Percentiles rank a stretch among this genome's conserved stretches.
Evolutionary conservation across 352 stramenopile genomes (phyloP).

Genomic region (Aphanomyces stellatus): DNA sequence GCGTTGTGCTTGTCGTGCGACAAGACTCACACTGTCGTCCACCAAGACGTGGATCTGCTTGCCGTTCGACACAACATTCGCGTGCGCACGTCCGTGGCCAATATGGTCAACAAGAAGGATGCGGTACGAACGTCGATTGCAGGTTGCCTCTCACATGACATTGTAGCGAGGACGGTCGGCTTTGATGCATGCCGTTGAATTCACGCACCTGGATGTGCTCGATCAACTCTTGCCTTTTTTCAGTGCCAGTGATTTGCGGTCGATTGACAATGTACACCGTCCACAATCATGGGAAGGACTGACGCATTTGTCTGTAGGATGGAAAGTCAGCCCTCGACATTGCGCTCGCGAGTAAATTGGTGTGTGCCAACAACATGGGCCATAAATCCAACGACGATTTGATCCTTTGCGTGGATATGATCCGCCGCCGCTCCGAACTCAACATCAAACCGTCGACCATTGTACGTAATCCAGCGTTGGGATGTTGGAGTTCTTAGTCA

Average conservation of each 20-base stretch:
- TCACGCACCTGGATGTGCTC: not conserved
- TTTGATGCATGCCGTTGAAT: not conserved
- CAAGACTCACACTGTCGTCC: not conserved
- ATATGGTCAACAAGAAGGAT: constrained; percentile 2
- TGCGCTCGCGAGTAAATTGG: not conserved
- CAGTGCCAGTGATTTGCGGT: not conserved
- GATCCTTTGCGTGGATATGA: constrained; percentile 4
- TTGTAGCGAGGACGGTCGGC: constrained; percentile 1
- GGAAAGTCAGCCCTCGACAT: constrained; percentile 11
- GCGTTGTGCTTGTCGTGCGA: not conserved
- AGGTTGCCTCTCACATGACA: not conserved
- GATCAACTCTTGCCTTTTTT: not conserved
- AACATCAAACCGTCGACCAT: not conserved
- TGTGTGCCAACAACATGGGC: not conserved
- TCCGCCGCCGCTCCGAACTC: not conserved
- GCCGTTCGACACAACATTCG: no score
- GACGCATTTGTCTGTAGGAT: not conserved
- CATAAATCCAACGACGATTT: constrained; percentile 8
- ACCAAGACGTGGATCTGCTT: no score
- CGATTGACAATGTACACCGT: constrained; percentile 4
- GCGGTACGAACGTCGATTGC: not conserved
- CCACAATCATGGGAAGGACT: not conserved
- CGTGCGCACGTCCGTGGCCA: not conserved
- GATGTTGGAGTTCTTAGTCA: not conserved
- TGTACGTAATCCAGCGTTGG: not conserved